phyloP scores from a whole-genome alignment of 2,329 filamentous ascomycete species.

The Botrytis sinoallii region DNA sequence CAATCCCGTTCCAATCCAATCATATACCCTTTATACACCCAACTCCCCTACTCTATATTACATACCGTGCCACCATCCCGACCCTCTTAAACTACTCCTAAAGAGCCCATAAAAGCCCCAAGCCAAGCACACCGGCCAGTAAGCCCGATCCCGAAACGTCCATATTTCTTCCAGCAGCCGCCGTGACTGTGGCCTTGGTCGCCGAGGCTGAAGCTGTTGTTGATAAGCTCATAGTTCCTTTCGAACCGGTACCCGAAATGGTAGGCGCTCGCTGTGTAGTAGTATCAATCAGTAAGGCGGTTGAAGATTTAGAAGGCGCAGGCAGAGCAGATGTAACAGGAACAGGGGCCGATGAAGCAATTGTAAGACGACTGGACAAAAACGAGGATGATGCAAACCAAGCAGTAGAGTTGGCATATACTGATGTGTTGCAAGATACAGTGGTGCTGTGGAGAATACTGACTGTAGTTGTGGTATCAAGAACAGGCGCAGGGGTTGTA shows the following conservation, averaged over 20 bases:
- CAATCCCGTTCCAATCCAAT: neutral
- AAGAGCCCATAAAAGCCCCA: neutral
- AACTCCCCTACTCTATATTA: neutral
- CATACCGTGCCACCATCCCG: neutral
- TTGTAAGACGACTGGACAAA: constrained; percentile 1
- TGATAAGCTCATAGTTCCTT: neutral
- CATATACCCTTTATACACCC: neutral
- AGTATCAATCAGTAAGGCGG: constrained; percentile 14
- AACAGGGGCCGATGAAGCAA: neutral
- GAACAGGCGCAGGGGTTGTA: neutral
- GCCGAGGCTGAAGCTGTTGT: neutral
- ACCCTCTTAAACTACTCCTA: neutral
- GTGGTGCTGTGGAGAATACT: neutral
- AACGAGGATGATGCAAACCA: neutral
- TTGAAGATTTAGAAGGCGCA: neutral
- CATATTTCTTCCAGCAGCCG: neutral
- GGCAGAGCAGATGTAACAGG: neutral
- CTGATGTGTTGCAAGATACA: constrained; percentile 8
- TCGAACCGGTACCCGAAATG: neutral
- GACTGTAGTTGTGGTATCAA: neutral
- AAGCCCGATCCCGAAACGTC: neutral
- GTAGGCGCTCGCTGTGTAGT: neutral
- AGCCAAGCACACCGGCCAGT: neutral
- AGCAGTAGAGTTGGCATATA: neutral
- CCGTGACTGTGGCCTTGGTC: neutral